phyloP scores from a whole-genome alignment of 2,329 filamentous ascomycete species.

The Tolypocladium nubicola region DNA sequence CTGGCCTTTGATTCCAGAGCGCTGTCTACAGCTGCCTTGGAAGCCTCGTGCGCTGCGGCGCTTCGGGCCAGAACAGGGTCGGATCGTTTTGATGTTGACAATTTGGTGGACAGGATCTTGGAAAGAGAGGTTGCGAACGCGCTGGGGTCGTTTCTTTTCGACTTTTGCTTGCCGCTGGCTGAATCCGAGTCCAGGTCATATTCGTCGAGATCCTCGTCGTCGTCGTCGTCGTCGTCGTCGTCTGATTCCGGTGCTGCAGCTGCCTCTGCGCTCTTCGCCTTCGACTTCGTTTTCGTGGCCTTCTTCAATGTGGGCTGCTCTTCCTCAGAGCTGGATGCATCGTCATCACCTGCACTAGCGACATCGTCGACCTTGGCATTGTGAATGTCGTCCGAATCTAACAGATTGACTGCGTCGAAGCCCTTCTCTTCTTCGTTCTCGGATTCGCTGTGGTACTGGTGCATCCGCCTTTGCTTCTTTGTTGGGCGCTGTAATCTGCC shows the following conservation, averaged over 20 bases:
- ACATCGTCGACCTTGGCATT: slow-evolving; percentile 41
- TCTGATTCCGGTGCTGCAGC: slow-evolving; percentile 9
- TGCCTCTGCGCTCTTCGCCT: neutral
- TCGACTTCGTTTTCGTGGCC: slow-evolving; percentile 13
- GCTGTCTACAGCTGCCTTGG: slow-evolving; percentile 61
- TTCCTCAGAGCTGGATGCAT: slow-evolving; percentile 25
- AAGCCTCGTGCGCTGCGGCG: slow-evolving; percentile 60
- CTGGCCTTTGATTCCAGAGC: slow-evolving; percentile 75
- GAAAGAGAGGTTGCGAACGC: slow-evolving; percentile 89
- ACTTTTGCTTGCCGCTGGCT: slow-evolving; percentile 35
- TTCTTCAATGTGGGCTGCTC: slow-evolving; percentile 10
- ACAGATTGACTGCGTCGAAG: slow-evolving; percentile 41
- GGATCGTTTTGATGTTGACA: slow-evolving; percentile 67
- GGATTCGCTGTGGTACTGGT: slow-evolving; percentile 43
- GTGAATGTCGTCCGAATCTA: slow-evolving; percentile 47
- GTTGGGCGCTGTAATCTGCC: slow-evolving; percentile 26
- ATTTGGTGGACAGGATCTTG: slow-evolving; percentile 84
- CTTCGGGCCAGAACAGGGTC: slow-evolving; percentile 90
- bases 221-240: slow-evolving; percentile 13
- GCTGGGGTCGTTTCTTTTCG: slow-evolving; percentile 83
- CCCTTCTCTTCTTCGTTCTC: slow-evolving; percentile 27
- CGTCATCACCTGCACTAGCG: slow-evolving; percentile 25
- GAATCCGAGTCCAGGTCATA: slow-evolving; percentile 30
- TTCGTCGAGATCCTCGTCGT: slow-evolving; percentile 23
- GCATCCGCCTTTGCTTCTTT: slow-evolving; percentile 42